phyloP scores from a whole-genome alignment of 2,329 filamentous ascomycete genomes.

The Penicillium griseofulvum region DNA sequence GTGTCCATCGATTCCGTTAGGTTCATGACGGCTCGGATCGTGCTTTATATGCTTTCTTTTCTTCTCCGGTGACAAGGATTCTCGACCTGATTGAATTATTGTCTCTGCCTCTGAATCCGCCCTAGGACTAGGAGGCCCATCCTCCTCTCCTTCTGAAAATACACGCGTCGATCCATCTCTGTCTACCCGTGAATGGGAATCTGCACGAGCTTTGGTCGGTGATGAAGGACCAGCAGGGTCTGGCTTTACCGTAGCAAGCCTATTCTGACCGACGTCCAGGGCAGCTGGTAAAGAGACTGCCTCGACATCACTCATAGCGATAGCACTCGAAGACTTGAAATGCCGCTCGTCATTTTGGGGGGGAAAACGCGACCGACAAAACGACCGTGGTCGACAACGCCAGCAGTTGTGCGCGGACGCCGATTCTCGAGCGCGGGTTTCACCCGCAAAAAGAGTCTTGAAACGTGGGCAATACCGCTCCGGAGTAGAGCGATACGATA shows the following conservation, averaged over 20 bases:
- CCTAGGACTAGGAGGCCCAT: slow-evolving; percentile 40
- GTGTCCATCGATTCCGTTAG: slow-evolving; percentile 26
- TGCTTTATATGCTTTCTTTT: slow-evolving; percentile 43
- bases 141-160: slow-evolving; percentile 29
- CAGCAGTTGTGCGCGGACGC: slow-evolving; percentile 35
- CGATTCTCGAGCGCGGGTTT: slow-evolving; percentile 30
- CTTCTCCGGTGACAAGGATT: slow-evolving; percentile 48
- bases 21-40: slow-evolving; percentile 30
- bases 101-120: slow-evolving; percentile 51
- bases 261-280: slow-evolving; percentile 34
- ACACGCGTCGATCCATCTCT: slow-evolving; percentile 24
- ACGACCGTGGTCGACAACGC: slow-evolving; percentile 32
- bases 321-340: slow-evolving; percentile 39
- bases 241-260: slow-evolving; percentile 31
- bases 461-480: slow-evolving; percentile 12
- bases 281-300: slow-evolving; percentile 40
- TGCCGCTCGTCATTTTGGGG: slow-evolving; percentile 47
- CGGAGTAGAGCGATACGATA: slow-evolving; percentile 1
- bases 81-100: slow-evolving; percentile 48
- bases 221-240: slow-evolving; percentile 27
- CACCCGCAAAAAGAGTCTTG: slow-evolving; percentile 7
- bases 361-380: slow-evolving; percentile 35
- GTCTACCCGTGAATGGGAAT: slow-evolving; percentile 17
- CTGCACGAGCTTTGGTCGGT: slow-evolving; percentile 20
- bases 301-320: slow-evolving; percentile 50